A percentile compares a stretch with the other conserved stretches of the same genome.
Conservation (phyloP, 352 stramenopile species). For the Globisporangium uncinulatum region DNA sequence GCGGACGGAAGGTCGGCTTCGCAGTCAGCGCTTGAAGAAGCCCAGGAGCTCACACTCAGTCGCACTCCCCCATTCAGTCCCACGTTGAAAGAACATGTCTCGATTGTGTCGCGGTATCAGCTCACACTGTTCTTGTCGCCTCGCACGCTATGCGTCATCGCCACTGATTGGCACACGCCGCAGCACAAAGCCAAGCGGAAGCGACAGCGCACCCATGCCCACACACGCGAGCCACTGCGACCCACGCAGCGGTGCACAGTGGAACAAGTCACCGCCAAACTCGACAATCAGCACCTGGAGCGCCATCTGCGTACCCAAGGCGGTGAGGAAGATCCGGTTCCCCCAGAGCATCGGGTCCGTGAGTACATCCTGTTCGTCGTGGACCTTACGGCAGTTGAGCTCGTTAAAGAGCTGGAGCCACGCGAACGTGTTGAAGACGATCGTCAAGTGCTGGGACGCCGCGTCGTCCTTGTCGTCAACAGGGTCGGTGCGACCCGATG, state of each 20-base stretch:
- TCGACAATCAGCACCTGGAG: slow-evolving; percentile 90
- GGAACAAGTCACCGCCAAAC: slow-evolving; percentile 55
- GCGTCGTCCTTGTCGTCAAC: slow-evolving; percentile 23
- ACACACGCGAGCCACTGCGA: slow-evolving; percentile 23
- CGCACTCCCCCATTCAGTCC: too few relatives aligned
- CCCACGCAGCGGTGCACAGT: slow-evolving; percentile 10
- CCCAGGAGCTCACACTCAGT: too few relatives aligned
- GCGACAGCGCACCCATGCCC: slow-evolving; percentile 10
- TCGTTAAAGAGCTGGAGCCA: slow-evolving; percentile 95
- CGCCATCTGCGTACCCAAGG: slow-evolving; percentile 73
- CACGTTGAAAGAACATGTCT: too few relatives aligned
- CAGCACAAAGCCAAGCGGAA: slow-evolving; percentile 27
- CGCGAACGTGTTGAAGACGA: slow-evolving; percentile 98
- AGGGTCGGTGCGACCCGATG: slow-evolving; percentile 40
- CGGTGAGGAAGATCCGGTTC: slow-evolving; percentile 63
- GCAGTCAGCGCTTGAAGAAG: background rate
- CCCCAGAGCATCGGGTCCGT: background rate
- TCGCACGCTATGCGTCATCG: too few relatives aligned
- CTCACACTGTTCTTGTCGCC: too few relatives aligned
- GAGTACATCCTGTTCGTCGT: slow-evolving; percentile 35
- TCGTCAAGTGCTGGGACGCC: slow-evolving; percentile 91
- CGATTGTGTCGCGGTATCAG: too few relatives aligned
- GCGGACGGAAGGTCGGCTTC: background rate
- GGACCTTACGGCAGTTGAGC: slow-evolving; percentile 77
- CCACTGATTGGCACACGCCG: background rate